Conservation (phyloP, 192 early-diverging fungal genomes). For the Gigaspora rosea region DNA sequence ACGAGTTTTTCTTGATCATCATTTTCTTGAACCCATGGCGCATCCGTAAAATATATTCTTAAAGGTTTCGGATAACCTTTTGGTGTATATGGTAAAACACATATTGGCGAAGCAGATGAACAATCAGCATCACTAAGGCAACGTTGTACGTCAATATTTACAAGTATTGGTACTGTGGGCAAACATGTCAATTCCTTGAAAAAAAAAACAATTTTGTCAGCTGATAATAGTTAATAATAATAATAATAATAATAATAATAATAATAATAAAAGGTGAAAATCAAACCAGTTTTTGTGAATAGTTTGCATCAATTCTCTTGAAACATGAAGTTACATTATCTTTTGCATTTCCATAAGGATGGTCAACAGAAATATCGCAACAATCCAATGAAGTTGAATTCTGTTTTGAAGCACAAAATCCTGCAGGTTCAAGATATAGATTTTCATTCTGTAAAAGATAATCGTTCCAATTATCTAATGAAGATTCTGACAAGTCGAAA, state of each 20-base stretch:
- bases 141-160: constrained; percentile 30
- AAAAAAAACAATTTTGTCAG: too few species aligned
- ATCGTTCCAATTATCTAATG: constrained; percentile 37
- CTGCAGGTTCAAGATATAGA: constrained; percentile 8
- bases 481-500: constrained; percentile 37
- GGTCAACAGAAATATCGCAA: constrained; percentile 55
- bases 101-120: constrained; percentile 32
- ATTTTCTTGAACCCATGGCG: constrained; percentile 37
- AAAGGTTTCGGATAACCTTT: constrained; percentile 48
- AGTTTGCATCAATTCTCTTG: background rate
- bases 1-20: constrained; percentile 48
- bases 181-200: constrained; percentile 35
- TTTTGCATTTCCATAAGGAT: constrained; percentile 57
- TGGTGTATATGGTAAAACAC: constrained; percentile 60
- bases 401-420: constrained; percentile 37
- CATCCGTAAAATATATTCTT: constrained; percentile 53
- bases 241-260: too few species aligned
- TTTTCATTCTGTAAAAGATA: constrained; percentile 21
- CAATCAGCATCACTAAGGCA: constrained; percentile 47
- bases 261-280: constrained; percentile 3
- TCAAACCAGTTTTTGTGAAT: constrained; percentile 18
- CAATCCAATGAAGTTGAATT: constrained; percentile 44
- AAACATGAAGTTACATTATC: constrained; percentile 55
- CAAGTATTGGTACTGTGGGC: constrained; percentile 45
- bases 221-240: background rate